Conservation (phyloP, 2,329 filamentous ascomycete genomes). For the Triangularia verruculosa region DNA sequence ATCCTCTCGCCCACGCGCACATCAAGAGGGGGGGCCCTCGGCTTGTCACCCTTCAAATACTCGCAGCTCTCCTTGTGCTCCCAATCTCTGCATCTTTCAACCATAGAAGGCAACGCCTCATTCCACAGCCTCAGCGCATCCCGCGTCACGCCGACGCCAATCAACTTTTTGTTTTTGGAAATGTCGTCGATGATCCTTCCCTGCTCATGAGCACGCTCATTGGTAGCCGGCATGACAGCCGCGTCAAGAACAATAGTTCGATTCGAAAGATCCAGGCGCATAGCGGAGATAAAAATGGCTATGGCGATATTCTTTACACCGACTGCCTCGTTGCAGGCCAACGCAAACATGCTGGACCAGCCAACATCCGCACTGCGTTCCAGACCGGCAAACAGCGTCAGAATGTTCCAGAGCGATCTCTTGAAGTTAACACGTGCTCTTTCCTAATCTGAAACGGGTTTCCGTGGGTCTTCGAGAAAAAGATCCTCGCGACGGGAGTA, state of each 20-base stretch:
- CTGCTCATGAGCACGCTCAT: not conserved
- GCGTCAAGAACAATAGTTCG: conserved; percentile 7
- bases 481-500: not conserved
- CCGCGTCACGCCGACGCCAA: not conserved
- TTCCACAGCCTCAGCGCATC: not conserved
- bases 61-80: not conserved
- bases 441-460: not conserved
- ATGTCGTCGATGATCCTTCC: not conserved
- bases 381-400: not conserved
- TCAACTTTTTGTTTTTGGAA: not conserved
- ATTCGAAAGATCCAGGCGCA: conserved; percentile 3
- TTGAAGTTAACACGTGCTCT: conserved; percentile 3
- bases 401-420: not conserved
- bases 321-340: not conserved
- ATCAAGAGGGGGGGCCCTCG: not conserved
- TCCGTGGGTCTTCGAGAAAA: not conserved
- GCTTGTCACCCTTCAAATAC: not conserved
- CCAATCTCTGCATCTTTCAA: not conserved
- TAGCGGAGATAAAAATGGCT: not conserved
- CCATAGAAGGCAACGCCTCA: not conserved
- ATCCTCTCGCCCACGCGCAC: not conserved
- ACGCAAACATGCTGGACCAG: not conserved
- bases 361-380: not conserved
- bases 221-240: not conserved
- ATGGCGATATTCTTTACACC: not conserved